Evolutionary conservation across 345 rosid species (phyloP).

Genomic region (Syzygium grande): DNA sequence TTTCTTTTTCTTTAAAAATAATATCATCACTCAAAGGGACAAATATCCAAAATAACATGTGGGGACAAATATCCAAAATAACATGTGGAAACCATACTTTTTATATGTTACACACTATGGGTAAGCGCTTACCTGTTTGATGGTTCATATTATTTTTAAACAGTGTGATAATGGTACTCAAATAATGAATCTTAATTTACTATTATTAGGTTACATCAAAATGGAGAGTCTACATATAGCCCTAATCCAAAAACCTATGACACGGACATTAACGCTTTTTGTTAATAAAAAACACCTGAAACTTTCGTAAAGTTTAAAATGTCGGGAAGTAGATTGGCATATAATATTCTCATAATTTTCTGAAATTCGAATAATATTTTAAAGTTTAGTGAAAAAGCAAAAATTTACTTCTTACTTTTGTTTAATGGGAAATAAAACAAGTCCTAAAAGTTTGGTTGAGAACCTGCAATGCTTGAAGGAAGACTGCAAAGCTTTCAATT

Average conservation of each 20-base stretch:
- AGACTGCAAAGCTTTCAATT: neutral
- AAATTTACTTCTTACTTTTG: no score
- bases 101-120: neutral
- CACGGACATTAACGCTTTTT: no score
- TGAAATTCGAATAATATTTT: neutral
- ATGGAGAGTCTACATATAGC: neutral
- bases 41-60: no score
- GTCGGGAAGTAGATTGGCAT: no score
- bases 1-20: neutral
- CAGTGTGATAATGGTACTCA: neutral
- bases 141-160: neutral
- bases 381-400: no score
- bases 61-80: neutral
- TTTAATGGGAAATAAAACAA: neutral
- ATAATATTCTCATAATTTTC: neutral
- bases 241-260: neutral
- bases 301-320: no score
- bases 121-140: accelerated
- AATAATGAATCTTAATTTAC: neutral
- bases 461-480: neutral
- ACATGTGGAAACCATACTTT: neutral
- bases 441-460: neutral
- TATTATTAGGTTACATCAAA: neutral
- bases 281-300: neutral
- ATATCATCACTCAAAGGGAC: no score